phyloP scores from a whole-genome alignment of 1,284 basidiomycete species.

The Pterulicium gracile region DNA sequence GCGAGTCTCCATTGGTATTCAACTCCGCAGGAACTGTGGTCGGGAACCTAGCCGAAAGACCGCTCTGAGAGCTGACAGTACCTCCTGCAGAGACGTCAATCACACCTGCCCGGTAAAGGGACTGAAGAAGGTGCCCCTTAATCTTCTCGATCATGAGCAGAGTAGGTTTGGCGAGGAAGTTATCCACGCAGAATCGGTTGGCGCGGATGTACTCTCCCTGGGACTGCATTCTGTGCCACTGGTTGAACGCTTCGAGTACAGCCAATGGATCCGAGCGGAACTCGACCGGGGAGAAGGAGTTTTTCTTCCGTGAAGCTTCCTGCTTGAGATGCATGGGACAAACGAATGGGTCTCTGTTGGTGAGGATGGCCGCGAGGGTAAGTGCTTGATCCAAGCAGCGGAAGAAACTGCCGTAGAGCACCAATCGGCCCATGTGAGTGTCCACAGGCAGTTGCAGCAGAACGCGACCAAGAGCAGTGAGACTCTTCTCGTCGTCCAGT shows the following conservation, averaged over 20 bases:
- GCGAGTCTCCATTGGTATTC: slow-evolving; percentile 66
- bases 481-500: slow-evolving; percentile 64
- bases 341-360: slow-evolving; percentile 87
- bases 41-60: background rate
- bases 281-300: slow-evolving; percentile 68
- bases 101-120: slow-evolving; percentile 75
- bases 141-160: slow-evolving; percentile 80
- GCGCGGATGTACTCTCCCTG: slow-evolving; percentile 52
- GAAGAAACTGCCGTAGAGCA: slow-evolving; percentile 90
- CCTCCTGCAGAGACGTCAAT: slow-evolving; percentile 70
- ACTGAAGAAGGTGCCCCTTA: slow-evolving; percentile 72
- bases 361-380: slow-evolving; percentile 83
- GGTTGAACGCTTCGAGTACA: slow-evolving; percentile 72
- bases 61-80: slow-evolving; percentile 10
- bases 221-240: slow-evolving; percentile 69
- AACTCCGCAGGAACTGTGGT: slow-evolving; percentile 51
- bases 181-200: slow-evolving; percentile 74
- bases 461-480: slow-evolving; percentile 84
- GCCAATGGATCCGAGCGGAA: slow-evolving; percentile 86
- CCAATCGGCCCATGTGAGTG: slow-evolving; percentile 82
- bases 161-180: slow-evolving; percentile 84
- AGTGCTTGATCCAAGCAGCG: slow-evolving; percentile 85
- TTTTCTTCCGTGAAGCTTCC: slow-evolving; percentile 62
- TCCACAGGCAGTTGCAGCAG: slow-evolving; percentile 88
- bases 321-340: slow-evolving; percentile 64